Evolutionary conservation across 495 filamentous ascomycete species (phyloP).

Genomic region (Monascus purpureus): DNA sequence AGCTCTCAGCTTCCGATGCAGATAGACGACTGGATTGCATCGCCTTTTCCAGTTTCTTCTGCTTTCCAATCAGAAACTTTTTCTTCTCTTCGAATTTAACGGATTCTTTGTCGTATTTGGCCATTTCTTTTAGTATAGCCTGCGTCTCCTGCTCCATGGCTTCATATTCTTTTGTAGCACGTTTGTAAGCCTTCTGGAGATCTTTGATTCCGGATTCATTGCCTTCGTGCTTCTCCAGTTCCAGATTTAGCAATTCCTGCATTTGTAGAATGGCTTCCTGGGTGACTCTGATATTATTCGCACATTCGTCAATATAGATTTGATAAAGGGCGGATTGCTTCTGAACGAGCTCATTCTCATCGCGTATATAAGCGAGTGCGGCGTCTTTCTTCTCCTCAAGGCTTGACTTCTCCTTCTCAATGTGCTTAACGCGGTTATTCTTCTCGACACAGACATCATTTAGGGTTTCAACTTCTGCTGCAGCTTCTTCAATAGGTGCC

Average conservation of each 20-base stretch:
- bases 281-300: constrained; percentile 76
- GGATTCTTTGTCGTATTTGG: constrained; percentile 84
- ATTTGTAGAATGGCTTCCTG: constrained; percentile 82
- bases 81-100: constrained; percentile 97
- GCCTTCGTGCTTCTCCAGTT: constrained; percentile 84
- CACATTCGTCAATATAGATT: constrained; percentile 73
- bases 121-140: constrained; percentile 70
- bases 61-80: constrained; percentile 78
- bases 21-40: constrained; percentile 56
- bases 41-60: constrained; percentile 88
- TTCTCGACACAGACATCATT: constrained; percentile 95
- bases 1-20: constrained; percentile 57
- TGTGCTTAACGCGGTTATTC: constrained; percentile 84
- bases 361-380: constrained; percentile 71
- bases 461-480: constrained; percentile 71
- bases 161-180: constrained; percentile 66
- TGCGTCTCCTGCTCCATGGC: constrained; percentile 70
- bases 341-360: constrained; percentile 81
- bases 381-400: constrained; percentile 95
- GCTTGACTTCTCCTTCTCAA: constrained; percentile 88
- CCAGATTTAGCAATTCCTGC: constrained; percentile 73
- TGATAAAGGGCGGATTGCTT: constrained; percentile 89
- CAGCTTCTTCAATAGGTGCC: constrained; percentile 85
- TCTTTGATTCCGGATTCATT: constrained; percentile 84
- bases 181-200: constrained; percentile 73